A percentile compares a stretch with the other conserved stretches of the same genome.
Conservation (phyloP, 371 early-diverging fungal genomes). For the Actinomucor elegans region DNA sequence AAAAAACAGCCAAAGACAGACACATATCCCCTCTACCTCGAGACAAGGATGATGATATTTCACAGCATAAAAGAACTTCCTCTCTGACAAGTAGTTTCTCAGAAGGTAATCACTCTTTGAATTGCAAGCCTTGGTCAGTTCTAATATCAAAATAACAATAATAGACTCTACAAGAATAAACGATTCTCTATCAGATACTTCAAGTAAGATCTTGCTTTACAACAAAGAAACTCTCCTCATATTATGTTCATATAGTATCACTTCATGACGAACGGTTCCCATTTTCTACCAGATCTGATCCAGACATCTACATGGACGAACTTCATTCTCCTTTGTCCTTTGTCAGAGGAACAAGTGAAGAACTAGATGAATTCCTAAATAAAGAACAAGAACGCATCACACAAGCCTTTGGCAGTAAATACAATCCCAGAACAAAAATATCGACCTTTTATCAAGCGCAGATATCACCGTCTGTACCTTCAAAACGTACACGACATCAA, state of each 20-base stretch:
- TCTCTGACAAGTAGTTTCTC: background rate
- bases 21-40: no score
- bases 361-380: background rate
- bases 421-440: background rate
- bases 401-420: background rate
- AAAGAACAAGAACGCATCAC: background rate
- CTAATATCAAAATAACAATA: no score
- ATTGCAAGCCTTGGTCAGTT: background rate
- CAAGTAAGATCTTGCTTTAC: no score
- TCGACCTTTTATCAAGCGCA: conserved; percentile 16
- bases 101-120: background rate
- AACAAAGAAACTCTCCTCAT: no score
- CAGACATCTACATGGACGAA: conserved; percentile 22
- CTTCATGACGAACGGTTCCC: background rate
- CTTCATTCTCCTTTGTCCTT: conserved; percentile 10
- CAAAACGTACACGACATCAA: conserved; percentile 13
- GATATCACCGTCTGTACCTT: conserved; percentile 6
- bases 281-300: conserved; percentile 15
- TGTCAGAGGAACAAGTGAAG: conserved; percentile 9
- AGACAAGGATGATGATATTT: background rate
- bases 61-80: background rate
- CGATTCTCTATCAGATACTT: no score
- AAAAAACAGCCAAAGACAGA: background rate
- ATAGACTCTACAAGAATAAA: no score
- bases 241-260: no score